Percentiles rank a stretch among this genome's conserved stretches.
Conservation (phyloP, 371 early-diverging fungal species). For the Fennellomyces sp. region DNA sequence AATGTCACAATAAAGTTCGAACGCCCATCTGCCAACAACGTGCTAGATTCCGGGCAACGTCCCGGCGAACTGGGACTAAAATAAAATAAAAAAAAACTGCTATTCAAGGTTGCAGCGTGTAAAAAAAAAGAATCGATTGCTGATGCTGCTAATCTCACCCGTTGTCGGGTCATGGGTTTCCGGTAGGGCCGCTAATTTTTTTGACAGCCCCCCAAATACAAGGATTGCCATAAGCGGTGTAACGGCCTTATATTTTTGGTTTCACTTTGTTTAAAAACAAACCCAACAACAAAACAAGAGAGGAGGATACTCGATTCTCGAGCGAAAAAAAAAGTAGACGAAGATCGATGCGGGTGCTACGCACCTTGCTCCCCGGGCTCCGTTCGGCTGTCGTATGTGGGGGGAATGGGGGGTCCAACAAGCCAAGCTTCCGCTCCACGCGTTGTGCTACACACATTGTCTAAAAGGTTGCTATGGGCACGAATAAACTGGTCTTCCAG, state of each 20-base stretch:
- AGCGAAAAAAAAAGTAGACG: background rate
- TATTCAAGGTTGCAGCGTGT: background rate
- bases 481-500: background rate
- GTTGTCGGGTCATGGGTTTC: background rate
- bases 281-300: background rate
- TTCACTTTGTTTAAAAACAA: background rate
- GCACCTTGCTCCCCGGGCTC: background rate
- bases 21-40: conserved; percentile 1
- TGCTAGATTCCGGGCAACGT: background rate
- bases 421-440: background rate
- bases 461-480: background rate
- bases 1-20: conserved; percentile 3
- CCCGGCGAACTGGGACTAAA: background rate
- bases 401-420: background rate
- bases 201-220: background rate
- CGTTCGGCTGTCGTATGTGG: background rate
- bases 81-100: background rate
- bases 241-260: background rate
- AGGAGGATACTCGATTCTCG: background rate
- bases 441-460: conserved; percentile 4
- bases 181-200: background rate
- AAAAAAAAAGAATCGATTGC: no score
- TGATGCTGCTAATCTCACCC: background rate
- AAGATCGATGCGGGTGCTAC: conserved; percentile 1
- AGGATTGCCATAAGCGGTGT: background rate